A percentile compares a stretch with the other conserved stretches of the same genome.
Evolutionary conservation across 2,329 filamentous ascomycete species (phyloP).

Genomic region (Fusarium poae): DNA sequence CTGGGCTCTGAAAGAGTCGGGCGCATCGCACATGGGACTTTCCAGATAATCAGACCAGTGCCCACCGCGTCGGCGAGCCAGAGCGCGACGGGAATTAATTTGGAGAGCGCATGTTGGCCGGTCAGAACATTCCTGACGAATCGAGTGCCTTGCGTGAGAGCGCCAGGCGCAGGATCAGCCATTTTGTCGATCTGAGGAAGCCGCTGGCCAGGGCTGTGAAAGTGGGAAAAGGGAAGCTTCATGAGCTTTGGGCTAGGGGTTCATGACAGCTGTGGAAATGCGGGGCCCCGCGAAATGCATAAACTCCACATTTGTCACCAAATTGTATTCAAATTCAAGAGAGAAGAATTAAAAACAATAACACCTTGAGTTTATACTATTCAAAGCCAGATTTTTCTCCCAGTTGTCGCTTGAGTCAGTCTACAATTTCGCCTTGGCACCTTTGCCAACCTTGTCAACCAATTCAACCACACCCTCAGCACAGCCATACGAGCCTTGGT

Average conservation of each 20-base stretch:
- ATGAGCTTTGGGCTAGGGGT: conserved; percentile 21
- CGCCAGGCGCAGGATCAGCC: conserved; percentile 46
- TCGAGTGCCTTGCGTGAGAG: conserved; percentile 47
- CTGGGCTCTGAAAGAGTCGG: background rate
- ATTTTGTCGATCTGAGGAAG: conserved; percentile 40
- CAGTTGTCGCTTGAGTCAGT: background rate
- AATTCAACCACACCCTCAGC: conserved; percentile 74
- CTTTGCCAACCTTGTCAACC: conserved; percentile 69
- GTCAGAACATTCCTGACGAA: conserved; percentile 60
- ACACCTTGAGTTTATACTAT: background rate
- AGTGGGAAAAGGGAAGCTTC: conserved; percentile 25
- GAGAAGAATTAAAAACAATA: background rate
- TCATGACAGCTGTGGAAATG: conserved; percentile 26
- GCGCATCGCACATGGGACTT: conserved; percentile 78
- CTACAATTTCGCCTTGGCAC: conserved; percentile 50
- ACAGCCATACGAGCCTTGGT: conserved; percentile 77
- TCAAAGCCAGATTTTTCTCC: background rate
- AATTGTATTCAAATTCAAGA: background rate
- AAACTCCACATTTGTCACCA: conserved; percentile 24
- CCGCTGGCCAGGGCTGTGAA: conserved; percentile 29
- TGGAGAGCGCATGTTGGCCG: conserved; percentile 64
- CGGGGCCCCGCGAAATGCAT: conserved; percentile 48
- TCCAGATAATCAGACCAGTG: conserved; percentile 81
- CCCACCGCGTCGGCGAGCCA: conserved; percentile 78
- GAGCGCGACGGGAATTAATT: conserved; percentile 69